Percentiles rank a stretch among this genome's conserved stretches.
phyloP scores from a whole-genome alignment of 2,329 filamentous ascomycete species.

The Pseudogymnoascus sp. region DNA sequence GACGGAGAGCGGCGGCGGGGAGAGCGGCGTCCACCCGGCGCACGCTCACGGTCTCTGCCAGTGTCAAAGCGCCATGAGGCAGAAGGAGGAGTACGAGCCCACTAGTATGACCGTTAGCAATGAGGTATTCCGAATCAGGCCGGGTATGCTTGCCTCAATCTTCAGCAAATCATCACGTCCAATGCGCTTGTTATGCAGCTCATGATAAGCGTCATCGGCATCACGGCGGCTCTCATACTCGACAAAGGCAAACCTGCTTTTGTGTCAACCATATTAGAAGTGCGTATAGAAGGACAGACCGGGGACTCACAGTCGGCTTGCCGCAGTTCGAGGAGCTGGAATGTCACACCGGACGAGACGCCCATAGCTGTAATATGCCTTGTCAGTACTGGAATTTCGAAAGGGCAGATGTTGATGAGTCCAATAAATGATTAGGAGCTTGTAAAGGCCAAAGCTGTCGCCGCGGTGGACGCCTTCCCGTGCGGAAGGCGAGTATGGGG shows the following conservation, averaged over 20 bases:
- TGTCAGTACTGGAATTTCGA: constrained; percentile 21
- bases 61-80: constrained; percentile 98
- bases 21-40: constrained; percentile 45
- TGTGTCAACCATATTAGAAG: constrained; percentile 30
- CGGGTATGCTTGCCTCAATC: constrained; percentile 67
- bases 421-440: constrained; percentile 12
- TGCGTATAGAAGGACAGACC: constrained; percentile 19
- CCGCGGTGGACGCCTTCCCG: constrained; percentile 16
- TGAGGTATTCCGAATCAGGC: not conserved
- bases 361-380: constrained; percentile 63
- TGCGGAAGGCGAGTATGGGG: constrained; percentile 11
- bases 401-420: constrained; percentile 15
- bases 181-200: constrained; percentile 99
- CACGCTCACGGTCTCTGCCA: constrained; percentile 66
- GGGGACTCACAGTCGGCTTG: constrained; percentile 80
- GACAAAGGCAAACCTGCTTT: constrained; percentile 82
- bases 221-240: constrained; percentile 98
- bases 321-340: constrained; percentile 86
- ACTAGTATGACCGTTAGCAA: constrained; percentile 45
- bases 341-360: constrained; percentile 98
- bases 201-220: constrained; percentile 97
- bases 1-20: constrained; percentile 57
- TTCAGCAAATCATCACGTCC: constrained; percentile 92
- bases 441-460: constrained; percentile 18
- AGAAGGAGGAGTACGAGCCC: constrained; percentile 95